These are phyloP conservation scores for Eucalyptus guilfoylei DNA, from an alignment of 345 rosid genomes.

Conservation along the genomic window DNA sequence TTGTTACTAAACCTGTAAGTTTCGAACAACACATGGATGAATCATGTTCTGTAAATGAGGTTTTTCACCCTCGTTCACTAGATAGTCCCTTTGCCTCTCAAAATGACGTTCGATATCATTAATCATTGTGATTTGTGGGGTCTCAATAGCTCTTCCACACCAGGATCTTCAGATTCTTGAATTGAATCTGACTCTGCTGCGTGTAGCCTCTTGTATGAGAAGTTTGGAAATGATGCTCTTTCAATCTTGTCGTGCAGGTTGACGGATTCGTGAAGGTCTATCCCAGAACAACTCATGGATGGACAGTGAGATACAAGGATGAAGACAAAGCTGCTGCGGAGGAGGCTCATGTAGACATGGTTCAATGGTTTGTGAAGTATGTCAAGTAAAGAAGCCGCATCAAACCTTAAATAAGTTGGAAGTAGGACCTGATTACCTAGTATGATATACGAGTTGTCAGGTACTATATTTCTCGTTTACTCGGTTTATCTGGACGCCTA, in stretches of 20 bases:
- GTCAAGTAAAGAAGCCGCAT: constrained; percentile 28
- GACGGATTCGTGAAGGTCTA: constrained; percentile 53
- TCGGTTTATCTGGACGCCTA: background rate
- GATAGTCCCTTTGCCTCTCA: background rate
- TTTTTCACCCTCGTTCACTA: background rate
- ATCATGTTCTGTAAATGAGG: background rate
- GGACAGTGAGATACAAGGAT: constrained; percentile 54
- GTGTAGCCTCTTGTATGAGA: background rate
- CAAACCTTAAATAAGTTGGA: background rate
- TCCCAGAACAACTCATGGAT: constrained; percentile 60
- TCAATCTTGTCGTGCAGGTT: constrained; percentile 16
- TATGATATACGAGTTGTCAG: background rate
- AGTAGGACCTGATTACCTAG: background rate
- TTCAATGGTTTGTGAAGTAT: constrained; percentile 47
- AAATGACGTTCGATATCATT: background rate
- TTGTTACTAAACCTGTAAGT: background rate
- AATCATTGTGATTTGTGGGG: background rate
- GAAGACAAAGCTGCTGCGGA: constrained; percentile 45
- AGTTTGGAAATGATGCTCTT: background rate
- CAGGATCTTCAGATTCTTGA: background rate
- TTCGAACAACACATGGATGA: background rate
- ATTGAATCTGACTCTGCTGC: background rate
- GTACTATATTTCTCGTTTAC: background rate
- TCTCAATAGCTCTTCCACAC: background rate
- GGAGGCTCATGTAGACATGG: constrained; percentile 55